These are phyloP conservation scores for Candida maesae DNA, from an alignment of 805 yeast genomes.

Conservation along the genomic window DNA sequence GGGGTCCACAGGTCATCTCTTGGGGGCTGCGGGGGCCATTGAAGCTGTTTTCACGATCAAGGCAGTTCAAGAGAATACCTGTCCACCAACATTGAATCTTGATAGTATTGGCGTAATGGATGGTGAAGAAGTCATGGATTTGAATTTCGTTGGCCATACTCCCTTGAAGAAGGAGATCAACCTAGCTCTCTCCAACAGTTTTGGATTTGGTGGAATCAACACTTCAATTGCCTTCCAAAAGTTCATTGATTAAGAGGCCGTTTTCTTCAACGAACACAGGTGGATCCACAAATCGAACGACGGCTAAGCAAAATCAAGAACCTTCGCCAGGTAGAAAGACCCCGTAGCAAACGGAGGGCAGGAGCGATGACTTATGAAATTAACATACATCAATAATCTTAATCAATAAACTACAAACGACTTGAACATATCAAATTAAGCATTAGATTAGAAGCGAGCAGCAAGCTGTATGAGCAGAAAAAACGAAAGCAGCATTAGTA, in stretches of 20 bases:
- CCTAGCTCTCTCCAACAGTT: conserved; percentile 79
- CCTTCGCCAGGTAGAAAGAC: too few relatives aligned
- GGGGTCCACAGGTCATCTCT: conserved; percentile 88
- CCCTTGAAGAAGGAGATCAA: conserved; percentile 41
- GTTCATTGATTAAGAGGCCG: conserved; percentile 11
- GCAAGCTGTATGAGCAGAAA: not conserved
- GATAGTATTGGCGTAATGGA: conserved; percentile 51
- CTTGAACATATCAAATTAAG: too few relatives aligned
- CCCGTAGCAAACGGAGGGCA: too few relatives aligned
- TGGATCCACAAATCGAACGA: too few relatives aligned
- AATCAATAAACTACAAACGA: too few relatives aligned
- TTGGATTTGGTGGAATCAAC: conserved; percentile 98
- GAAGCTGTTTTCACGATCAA: conserved; percentile 79
- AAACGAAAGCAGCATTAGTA: not conserved
- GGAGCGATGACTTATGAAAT: too few relatives aligned
- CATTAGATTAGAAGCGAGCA: not conserved
- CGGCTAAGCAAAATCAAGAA: too few relatives aligned
- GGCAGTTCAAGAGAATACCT: conserved; percentile 49
- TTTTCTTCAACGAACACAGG: too few relatives aligned
- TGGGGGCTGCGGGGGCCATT: conserved; percentile 96
- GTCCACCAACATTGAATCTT: conserved; percentile 85
- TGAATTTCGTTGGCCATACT: conserved; percentile 52
- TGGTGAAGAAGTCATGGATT: conserved; percentile 42
- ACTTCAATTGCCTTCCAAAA: conserved; percentile 60
- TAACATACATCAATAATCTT: too few relatives aligned